Evolutionary conservation across 169 alveolate genomes (phyloP).

Genomic region (Toxoplasma gondii): DNA sequence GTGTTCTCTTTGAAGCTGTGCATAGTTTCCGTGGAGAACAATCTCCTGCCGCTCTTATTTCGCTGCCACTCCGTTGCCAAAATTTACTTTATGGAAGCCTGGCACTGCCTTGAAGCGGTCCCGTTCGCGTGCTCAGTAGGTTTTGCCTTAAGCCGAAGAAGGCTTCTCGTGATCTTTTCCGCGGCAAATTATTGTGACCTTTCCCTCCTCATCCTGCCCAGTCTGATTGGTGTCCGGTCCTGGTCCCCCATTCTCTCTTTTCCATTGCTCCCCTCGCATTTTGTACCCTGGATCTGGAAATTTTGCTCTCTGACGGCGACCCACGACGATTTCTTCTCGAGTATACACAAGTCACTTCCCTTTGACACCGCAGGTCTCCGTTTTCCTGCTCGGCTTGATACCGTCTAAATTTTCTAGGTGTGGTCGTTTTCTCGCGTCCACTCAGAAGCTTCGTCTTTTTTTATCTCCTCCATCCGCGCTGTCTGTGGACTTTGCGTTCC

Average conservation of each 20-base stretch:
- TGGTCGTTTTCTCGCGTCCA: no score
- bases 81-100: not conserved
- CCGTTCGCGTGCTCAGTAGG: not conserved
- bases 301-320: not conserved
- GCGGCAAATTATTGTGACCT: not conserved
- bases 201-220: not conserved
- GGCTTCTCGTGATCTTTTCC: not conserved
- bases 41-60: no score
- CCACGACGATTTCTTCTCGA: no score
- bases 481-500: no score
- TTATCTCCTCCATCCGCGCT: no score
- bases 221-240: not conserved
- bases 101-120: not conserved
- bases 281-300: not conserved
- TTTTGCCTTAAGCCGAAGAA: not conserved
- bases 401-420: no score
- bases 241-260: not conserved
- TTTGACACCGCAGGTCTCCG: no score
- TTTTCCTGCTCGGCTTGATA: no score
- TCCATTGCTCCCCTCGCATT: not conserved
- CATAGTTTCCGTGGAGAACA: no score
- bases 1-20: no score
- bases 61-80: not conserved
- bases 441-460: no score
- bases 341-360: no score